Base-by-base conservation (phyloP, 495 filamentous ascomycete species). In the Aspergillus taichungensis region DNA sequence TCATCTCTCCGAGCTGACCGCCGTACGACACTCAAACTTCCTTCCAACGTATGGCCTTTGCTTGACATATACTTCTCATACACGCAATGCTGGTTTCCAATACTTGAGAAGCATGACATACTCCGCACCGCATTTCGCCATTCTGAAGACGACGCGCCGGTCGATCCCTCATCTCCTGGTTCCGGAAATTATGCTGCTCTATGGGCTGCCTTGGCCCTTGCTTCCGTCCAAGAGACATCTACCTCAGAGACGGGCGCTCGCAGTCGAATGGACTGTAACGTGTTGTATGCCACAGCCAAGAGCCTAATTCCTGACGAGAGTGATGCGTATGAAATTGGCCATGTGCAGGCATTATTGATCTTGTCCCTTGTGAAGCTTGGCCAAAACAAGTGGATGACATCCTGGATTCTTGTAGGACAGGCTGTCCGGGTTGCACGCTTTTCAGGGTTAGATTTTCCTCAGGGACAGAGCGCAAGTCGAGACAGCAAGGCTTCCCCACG, bases 41-140 rank as follows among this genome's bases (percentile, higher is more conserved):
- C 73, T 48, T 37, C 71, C 55, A 60, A 72, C 61, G 50, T 77
- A 62, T 63, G 64, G 73, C 38, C 82, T 60, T 67, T 88, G 6
- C 65, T 88, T 28, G 81, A 88, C 46, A 72, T 84, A 4, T 86
- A 85, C 56, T 85, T 85, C 52, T 78, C 82, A 8, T 85, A 83
- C 50, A 87, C 83, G 0, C 79, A 85, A 57, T 75, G 72, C 28
- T 88, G 83, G 83, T 74, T 87, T 30, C 84, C 84, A 6, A 83
- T 88, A 38, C 64, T 80, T 13, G 81, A 86, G 47, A 85, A 84
- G 52, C 77, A 84, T 49, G 76, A 78, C 45, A 64, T 86, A 11
- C 62, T 79, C 29, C 71, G 72, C 31, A 63, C 68, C 2, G 63
- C 68, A 13, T 74, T 73, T 45, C 63, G 62, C 32, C 53, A 71